Conservation (phyloP, 345 rosid species). For the Brassica rapa region DNA sequence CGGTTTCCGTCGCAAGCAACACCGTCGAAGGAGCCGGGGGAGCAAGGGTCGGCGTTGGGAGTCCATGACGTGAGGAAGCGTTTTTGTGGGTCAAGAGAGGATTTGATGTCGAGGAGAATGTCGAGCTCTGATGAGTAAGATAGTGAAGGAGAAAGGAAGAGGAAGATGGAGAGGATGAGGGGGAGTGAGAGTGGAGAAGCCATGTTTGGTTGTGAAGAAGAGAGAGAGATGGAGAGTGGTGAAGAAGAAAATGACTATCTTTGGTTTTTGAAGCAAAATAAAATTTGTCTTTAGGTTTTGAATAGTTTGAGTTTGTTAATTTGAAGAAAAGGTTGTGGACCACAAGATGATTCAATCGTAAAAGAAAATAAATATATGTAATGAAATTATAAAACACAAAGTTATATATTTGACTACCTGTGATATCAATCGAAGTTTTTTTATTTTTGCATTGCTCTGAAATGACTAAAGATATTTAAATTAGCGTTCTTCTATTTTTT, state of each 20-base stretch:
- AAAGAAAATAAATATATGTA: background rate
- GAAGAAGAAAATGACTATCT: slow-evolving; percentile 37
- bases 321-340: background rate
- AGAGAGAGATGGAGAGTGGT: slow-evolving; percentile 23
- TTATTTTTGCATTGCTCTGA: background rate
- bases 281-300: background rate
- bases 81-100: slow-evolving; percentile 77
- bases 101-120: slow-evolving; percentile 71
- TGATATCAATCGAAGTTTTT: background rate
- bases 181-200: slow-evolving; percentile 27
- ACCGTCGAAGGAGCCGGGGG: slow-evolving; percentile 63
- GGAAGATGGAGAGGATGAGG: slow-evolving; percentile 38
- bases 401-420: background rate
- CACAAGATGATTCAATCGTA: background rate
- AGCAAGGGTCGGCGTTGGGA: slow-evolving; percentile 56
- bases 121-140: slow-evolving; percentile 62
- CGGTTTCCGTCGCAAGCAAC: slow-evolving; percentile 78
- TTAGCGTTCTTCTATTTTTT: background rate
- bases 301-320: background rate
- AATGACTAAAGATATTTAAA: background rate
- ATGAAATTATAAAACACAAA: background rate
- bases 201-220: slow-evolving; percentile 59
- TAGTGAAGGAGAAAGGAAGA: slow-evolving; percentile 37
- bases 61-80: slow-evolving; percentile 77
- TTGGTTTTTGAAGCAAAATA: slow-evolving; percentile 23